A percentile compares a stretch with the other conserved stretches of the same genome.
These are phyloP conservation scores for Melanogaster broomeanus DNA, from an alignment of 768 basidiomycete species.

Conservation along the genomic window DNA sequence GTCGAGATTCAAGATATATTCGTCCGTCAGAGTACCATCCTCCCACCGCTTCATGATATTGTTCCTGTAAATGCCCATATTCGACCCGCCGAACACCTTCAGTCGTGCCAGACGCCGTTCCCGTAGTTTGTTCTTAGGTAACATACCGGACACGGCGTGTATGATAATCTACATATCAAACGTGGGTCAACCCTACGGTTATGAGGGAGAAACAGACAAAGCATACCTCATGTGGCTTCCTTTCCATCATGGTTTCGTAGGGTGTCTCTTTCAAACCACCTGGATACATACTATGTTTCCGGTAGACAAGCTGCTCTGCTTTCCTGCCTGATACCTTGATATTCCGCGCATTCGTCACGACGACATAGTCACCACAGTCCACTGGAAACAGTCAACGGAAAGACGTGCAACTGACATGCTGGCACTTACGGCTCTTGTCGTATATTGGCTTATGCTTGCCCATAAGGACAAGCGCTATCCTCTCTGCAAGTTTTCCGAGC, in stretches of 20 bases:
- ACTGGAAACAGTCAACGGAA: constrained; percentile 47
- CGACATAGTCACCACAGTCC: constrained; percentile 97
- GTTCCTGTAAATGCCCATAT: constrained; percentile 73
- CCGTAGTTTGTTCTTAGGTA: constrained; percentile 96
- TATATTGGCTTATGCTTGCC: constrained; percentile 99
- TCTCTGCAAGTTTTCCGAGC: constrained; percentile 92
- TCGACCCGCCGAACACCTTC: constrained; percentile 80
- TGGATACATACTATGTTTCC: constrained; percentile 89
- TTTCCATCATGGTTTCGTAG: constrained; percentile 80
- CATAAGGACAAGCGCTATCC: constrained; percentile 95
- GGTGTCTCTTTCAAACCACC: constrained; percentile 92
- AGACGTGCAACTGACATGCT: background rate
- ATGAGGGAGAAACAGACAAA: background rate
- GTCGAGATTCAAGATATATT: constrained; percentile 29
- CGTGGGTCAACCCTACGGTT: background rate
- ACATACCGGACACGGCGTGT: constrained; percentile 96
- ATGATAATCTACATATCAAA: constrained; percentile 74
- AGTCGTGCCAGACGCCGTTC: constrained; percentile 86
- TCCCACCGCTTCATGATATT: constrained; percentile 87
- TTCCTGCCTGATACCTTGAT: constrained; percentile 91
- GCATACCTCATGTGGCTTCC: constrained; percentile 87
- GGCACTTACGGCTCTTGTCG: constrained; percentile 77
- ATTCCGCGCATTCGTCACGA: constrained; percentile 86
- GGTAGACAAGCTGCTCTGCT: constrained; percentile 81
- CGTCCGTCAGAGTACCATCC: constrained; percentile 66